These are phyloP conservation scores for Serpula lacrymans DNA, from an alignment of 768 basidiomycete species.

Conservation along the genomic window DNA sequence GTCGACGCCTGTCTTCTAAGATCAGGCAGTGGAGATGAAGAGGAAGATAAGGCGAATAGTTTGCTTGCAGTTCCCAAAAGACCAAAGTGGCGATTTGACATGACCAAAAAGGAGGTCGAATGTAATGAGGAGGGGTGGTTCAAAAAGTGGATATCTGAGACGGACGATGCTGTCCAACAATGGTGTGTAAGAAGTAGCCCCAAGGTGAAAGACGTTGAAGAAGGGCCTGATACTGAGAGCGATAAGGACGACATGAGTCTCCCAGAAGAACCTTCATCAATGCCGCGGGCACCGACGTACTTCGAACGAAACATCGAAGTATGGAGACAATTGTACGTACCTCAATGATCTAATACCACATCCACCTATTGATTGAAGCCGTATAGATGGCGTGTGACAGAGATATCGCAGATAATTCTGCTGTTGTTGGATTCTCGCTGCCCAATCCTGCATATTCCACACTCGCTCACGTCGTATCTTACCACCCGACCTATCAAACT, in stretches of 20 bases:
- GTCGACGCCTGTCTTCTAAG: constrained; percentile 34
- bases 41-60: constrained; percentile 6
- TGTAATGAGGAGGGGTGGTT: constrained; percentile 85
- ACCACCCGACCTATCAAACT: constrained; percentile 20
- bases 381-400: constrained; percentile 86
- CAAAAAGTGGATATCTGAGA: constrained; percentile 70
- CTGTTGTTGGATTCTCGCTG: constrained; percentile 88
- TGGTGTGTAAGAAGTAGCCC: constrained; percentile 40
- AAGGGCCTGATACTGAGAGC: constrained; percentile 4
- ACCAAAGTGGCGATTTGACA: constrained; percentile 85
- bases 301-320: constrained; percentile 92
- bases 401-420: constrained; percentile 85
- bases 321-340: constrained; percentile 84
- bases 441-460: constrained; percentile 82
- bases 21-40: too few relatives aligned
- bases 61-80: constrained; percentile 46
- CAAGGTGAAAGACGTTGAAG: constrained; percentile 8
- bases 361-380: constrained; percentile 1
- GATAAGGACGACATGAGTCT: constrained; percentile 1
- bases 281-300: constrained; percentile 69
- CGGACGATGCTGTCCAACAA: constrained; percentile 50
- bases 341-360: background rate
- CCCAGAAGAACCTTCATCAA: constrained; percentile 10
- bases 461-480: constrained; percentile 70
- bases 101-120: constrained; percentile 87